Base-by-base conservation (phyloP, 2,329 filamentous ascomycete species). In the Davidsoniella virescens region DNA sequence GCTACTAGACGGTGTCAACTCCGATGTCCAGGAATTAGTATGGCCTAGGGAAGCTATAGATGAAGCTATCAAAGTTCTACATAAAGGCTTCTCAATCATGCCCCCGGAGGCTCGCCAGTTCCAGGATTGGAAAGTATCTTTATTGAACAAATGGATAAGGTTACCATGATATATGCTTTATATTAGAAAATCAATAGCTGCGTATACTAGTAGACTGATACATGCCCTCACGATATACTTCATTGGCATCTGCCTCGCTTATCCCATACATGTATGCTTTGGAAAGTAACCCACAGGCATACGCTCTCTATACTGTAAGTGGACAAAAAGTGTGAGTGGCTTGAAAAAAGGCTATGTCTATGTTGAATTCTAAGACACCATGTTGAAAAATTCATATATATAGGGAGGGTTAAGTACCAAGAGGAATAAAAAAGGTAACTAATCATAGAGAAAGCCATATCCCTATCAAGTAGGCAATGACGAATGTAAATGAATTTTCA, bases 61-160 rank as follows among this genome's bases (percentile, higher is more conserved):
- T 4, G 64, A 65, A 26, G 61, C 80, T 5, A 56, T 61, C 1
- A 54, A 57, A 5, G 63, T 61, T 8, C 63, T 87, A 23, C 59
- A 65, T 9, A 59, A 58, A 6, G 78, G 72, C 55, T 74, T 69
- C 36, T 40, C 54, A 2, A 58, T 77, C 14, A 59, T 86, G 7
- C 81, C 82, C 1, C 59, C 56, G 0, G 65, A 65, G 7, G 75
- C 80, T 53, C 68, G 76, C 51, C 64, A 57, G 25, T 82, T 84
- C 56, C 69, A 75, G 59, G 73, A 71, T n/a, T 87, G 81, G 81
- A 70, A 71, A 23, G 77, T 86, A 4, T 80, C 78, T 2, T 60
- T 86, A 16, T 59, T 86, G 53, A 69, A 72, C 55, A 66, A 72
- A 53, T 80, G 73, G 52, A 33, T 41, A 23, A 26, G 52, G 25